Evolutionary conservation across 2,329 filamentous ascomycete species (phyloP).

Genomic region (Aspergillus caelatus): DNA sequence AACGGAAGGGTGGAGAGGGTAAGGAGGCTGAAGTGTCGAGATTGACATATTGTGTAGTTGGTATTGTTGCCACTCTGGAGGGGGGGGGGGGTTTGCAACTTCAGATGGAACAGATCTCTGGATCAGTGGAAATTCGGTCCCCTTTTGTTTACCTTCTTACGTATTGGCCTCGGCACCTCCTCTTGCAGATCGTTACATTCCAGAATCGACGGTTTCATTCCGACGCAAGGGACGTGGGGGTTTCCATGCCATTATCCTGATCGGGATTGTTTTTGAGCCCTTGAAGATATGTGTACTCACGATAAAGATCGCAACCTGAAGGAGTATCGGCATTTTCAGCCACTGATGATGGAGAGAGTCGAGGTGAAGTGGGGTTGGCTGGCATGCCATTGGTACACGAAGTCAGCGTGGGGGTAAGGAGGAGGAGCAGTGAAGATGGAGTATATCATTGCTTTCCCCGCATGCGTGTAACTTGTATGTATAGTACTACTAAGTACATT

Average conservation of each 20-base stretch:
- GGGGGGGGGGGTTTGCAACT: background rate
- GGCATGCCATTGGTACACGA: background rate
- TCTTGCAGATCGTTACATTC: slow-evolving; percentile 7
- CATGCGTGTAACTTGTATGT: background rate
- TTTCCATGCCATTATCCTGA: slow-evolving; percentile 1
- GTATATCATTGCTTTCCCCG: background rate
- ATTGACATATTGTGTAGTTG: slow-evolving; percentile 19
- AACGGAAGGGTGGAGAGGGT: slow-evolving; percentile 54
- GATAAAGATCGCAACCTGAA: background rate
- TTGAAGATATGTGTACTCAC: background rate
- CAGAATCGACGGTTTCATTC: background rate
- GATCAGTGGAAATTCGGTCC: background rate
- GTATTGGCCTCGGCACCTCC: background rate
- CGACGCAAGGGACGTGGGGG: slow-evolving; percentile 9
- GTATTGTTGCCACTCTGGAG: background rate
- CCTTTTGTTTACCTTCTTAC: background rate
- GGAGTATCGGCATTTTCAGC: background rate
- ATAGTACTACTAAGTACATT: no score
- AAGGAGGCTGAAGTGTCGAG: slow-evolving; percentile 39
- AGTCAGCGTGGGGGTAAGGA: background rate
- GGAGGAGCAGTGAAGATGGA: background rate
- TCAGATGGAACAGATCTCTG: background rate
- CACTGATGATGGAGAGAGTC: background rate
- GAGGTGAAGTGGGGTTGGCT: background rate
- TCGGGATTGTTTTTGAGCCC: background rate